phyloP scores from a whole-genome alignment of 2,329 filamentous ascomycete species.

The Phialocephala subalpina region DNA sequence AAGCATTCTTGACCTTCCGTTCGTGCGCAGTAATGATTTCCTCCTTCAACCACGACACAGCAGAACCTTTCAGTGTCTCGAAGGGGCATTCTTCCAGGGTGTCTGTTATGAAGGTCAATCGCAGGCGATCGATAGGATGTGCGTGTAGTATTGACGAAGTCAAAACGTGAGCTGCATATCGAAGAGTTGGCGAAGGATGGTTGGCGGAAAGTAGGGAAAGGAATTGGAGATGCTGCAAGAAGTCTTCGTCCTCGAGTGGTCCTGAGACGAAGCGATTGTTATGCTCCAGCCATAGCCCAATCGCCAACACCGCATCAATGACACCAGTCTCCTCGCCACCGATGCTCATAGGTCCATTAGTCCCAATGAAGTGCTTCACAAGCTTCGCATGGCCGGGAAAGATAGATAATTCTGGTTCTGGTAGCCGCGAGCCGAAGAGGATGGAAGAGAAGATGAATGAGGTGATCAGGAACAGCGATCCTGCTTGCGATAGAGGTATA shows the following conservation, averaged over 20 bases:
- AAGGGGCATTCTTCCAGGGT: constrained; percentile 72
- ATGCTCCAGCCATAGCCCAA: constrained; percentile 66
- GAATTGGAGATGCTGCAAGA: constrained; percentile 66
- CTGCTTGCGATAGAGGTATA: constrained; percentile 65
- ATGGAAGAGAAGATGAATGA: constrained; percentile 70
- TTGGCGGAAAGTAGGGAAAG: constrained; percentile 48
- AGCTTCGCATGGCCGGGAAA: constrained; percentile 67
- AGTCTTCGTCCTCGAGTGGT: constrained; percentile 49
- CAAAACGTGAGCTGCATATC: constrained; percentile 47
- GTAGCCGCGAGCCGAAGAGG: constrained; percentile 64
- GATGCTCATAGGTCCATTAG: constrained; percentile 56
- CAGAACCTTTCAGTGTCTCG: constrained; percentile 67
- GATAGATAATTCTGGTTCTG: constrained; percentile 60
- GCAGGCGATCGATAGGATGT: constrained; percentile 64
- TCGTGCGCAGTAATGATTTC: constrained; percentile 57
- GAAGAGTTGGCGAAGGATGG: constrained; percentile 47
- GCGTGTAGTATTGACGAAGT: constrained; percentile 54
- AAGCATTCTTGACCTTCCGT: constrained; percentile 48
- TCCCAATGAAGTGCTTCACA: constrained; percentile 60
- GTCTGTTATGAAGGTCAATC: constrained; percentile 69
- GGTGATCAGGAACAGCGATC: constrained; percentile 64
- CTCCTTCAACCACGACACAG: constrained; percentile 69
- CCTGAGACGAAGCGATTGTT: constrained; percentile 52
- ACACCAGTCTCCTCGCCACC: constrained; percentile 58
- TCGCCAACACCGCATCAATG: constrained; percentile 64